Base-by-base conservation (phyloP, 441 rosid genomes). In the Gossypium lobatum region DNA sequence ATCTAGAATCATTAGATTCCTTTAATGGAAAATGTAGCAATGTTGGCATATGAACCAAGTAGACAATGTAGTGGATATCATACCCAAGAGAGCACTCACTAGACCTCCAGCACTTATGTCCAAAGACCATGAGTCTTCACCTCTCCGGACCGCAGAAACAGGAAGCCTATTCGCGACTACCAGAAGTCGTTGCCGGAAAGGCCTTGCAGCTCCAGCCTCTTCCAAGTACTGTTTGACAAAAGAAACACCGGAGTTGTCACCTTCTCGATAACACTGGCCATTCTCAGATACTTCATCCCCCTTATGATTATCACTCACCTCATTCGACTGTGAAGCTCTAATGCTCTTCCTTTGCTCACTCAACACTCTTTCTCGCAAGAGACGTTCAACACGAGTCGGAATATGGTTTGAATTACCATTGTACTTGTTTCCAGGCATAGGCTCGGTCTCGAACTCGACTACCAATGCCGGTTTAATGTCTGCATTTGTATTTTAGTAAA, bases 51-150 rank as follows among this genome's bases (percentile, higher is more conserved):
- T 11, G 61, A 57, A 73, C 6, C 23, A 34, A 62, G 39, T 11
- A 7, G 4, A 58, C 64, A 62, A 58, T 9, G 17, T 6, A 34
- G 21, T 23, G 6, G 45, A 31, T 31, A 73, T 21, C 78, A 55
- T 84, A 88, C 96, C 98, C 76, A 93, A 81, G 82, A 96, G 99
- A 61, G 98, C 99, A 79, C 71, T 96, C 75, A 96, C 99, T 3
- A 93, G 85, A 78, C 99, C 99, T 46, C 99, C 98, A 71, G 89
- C 98, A 86, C 98, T 96, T 64, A 93, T 89, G 82, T 96, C 99
- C 45, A 96, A 84, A 64, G 96, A 92, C 98, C 99, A 96, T 0
- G 90, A 83, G 63, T 93, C 94, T 86, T 89, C 97, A 69, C 98
- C 98, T 85, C 90, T 86, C 78, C 99, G 84, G 76, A 93, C 88